These are phyloP conservation scores for Astragalus glycyphyllos DNA, from an alignment of 306 rosid genomes.

Conservation along the genomic window DNA sequence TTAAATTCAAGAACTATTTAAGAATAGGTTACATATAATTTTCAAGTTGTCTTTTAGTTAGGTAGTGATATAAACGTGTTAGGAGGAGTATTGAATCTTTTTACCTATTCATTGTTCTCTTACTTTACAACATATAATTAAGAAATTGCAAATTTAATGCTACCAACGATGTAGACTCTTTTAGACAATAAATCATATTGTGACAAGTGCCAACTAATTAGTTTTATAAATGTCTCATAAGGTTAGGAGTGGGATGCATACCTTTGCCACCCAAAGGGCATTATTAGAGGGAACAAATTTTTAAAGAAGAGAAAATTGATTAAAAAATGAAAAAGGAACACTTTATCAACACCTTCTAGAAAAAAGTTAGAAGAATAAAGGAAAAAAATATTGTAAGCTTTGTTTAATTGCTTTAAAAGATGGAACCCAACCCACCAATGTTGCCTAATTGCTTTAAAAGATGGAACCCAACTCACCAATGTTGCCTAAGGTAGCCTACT, in stretches of 20 bases:
- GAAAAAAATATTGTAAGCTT: constrained; percentile 12
- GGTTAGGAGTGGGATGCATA: constrained; percentile 38
- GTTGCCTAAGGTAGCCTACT: constrained; percentile 12
- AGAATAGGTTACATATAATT: too few species aligned
- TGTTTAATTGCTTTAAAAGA: constrained; percentile 23
- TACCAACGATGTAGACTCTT: not conserved
- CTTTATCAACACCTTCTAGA: constrained; percentile 34
- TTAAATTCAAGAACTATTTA: too few species aligned
- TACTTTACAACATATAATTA: too few species aligned
- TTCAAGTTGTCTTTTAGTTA: too few species aligned
- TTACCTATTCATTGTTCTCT: too few species aligned
- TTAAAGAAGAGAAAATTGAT: not conserved
- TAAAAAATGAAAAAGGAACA: not conserved
- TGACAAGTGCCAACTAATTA: constrained; percentile 21
- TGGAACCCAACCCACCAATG: constrained; percentile 49
- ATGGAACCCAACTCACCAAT: constrained; percentile 49
- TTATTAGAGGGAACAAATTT: constrained; percentile 30
- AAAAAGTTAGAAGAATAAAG: constrained; percentile 27
- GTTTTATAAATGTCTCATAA: not conserved
- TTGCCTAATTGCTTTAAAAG: constrained; percentile 24
- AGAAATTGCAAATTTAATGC: too few species aligned
- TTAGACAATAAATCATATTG: not conserved
- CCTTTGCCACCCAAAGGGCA: constrained; percentile 17
- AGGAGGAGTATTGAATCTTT: too few species aligned
- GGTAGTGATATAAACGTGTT: too few species aligned